Evolutionary conservation across 768 basidiomycete genomes (phyloP).

Genomic region (Lactifluus piperatus): DNA sequence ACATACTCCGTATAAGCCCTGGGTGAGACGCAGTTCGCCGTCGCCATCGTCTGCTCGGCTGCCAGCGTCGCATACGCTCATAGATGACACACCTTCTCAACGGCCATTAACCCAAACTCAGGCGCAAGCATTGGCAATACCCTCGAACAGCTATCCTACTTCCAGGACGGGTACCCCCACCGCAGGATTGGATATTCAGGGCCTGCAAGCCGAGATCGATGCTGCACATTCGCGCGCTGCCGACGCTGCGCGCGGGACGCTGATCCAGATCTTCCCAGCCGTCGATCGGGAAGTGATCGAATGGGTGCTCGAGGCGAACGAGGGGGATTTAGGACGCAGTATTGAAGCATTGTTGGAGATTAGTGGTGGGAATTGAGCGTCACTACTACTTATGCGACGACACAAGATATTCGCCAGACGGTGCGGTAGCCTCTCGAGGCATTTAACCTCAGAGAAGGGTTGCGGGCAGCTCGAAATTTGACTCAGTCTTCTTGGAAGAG

Average conservation of each 20-base stretch:
- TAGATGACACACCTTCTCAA: constrained; percentile 48
- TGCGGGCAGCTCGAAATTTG: neutral
- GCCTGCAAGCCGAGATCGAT: constrained; percentile 71
- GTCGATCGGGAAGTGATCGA: constrained; percentile 80
- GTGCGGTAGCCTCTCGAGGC: constrained; percentile 9
- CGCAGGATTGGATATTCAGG: constrained; percentile 42
- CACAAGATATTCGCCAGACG: neutral
- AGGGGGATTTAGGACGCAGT: constrained; percentile 81
- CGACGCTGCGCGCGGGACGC: constrained; percentile 62
- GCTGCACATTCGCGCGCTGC: constrained; percentile 65
- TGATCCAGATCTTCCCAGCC: constrained; percentile 82
- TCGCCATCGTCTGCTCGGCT: constrained; percentile 25
- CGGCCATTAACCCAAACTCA: neutral
- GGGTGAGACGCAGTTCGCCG: constrained; percentile 48
- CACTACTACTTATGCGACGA: neutral
- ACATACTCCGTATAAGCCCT: constrained; percentile 68
- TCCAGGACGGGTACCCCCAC: constrained; percentile 20
- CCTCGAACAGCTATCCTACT: constrained; percentile 2
- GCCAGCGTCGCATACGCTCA: constrained; percentile 23
- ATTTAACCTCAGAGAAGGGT: neutral
- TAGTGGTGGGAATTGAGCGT: constrained; percentile 25
- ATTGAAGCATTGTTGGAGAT: constrained; percentile 83
- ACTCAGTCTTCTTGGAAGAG: neutral
- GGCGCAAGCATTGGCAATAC: neutral
- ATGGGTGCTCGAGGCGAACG: constrained; percentile 84